These are phyloP conservation scores for Rhynchosporium secalis DNA, from an alignment of 2,329 filamentous ascomycete species.

Conservation along the genomic window DNA sequence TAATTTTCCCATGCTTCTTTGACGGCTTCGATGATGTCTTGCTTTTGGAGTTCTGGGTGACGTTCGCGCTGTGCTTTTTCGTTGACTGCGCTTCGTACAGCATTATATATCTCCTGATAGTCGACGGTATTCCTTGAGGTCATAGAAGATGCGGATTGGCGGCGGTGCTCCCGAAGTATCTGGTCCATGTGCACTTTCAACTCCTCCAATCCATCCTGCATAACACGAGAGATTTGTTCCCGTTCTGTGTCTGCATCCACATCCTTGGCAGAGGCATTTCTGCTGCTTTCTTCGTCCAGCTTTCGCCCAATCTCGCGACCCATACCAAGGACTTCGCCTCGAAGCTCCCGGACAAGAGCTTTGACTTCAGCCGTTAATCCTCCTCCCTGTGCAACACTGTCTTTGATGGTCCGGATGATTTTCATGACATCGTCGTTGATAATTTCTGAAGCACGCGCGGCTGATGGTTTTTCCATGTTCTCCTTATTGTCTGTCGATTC, in stretches of 20 bases:
- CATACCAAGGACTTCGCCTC: conserved; percentile 93
- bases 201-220: conserved; percentile 77
- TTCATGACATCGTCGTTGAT: conserved; percentile 78
- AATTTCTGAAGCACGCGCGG: conserved; percentile 52
- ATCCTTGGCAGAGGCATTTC: conserved; percentile 45
- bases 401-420: conserved; percentile 83
- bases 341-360: conserved; percentile 81
- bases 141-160: conserved; percentile 64
- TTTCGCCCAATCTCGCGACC: conserved; percentile 85
- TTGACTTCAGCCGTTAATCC: conserved; percentile 92
- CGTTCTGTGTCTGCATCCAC: conserved; percentile 57
- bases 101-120: conserved; percentile 82
- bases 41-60: conserved; percentile 61
- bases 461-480: conserved; percentile 25
- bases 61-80: conserved; percentile 51
- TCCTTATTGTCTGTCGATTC: conserved; percentile 32
- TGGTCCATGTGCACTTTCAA: conserved; percentile 83
- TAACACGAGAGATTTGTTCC: conserved; percentile 72
- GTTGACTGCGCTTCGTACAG: conserved; percentile 71
- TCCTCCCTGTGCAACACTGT: conserved; percentile 84
- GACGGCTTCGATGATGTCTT: conserved; percentile 84
- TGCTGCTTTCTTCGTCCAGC: conserved; percentile 66
- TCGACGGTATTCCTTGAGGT: conserved; percentile 67
- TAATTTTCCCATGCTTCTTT: conserved; percentile 91
- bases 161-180: conserved; percentile 72